Conservation (phyloP, 352 stramenopile genomes). For the Globisporangium rhizosaccharum region DNA sequence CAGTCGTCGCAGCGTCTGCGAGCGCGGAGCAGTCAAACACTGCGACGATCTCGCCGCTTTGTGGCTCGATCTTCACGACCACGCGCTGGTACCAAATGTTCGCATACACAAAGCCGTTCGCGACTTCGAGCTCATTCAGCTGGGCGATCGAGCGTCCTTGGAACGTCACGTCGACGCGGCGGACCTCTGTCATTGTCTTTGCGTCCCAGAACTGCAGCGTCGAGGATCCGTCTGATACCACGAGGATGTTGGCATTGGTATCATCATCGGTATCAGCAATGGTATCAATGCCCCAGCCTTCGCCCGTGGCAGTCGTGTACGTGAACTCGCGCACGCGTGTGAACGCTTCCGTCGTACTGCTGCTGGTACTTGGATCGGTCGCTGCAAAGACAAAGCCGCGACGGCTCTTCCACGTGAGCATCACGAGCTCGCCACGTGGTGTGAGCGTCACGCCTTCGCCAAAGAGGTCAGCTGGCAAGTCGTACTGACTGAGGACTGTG, state of each 20-base stretch:
- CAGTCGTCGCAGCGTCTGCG: slow-evolving; percentile 50
- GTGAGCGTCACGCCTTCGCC: slow-evolving; percentile 89
- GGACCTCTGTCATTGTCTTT: slow-evolving; percentile 62
- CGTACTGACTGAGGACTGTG: slow-evolving; percentile 59
- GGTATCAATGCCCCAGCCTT: slow-evolving; percentile 94
- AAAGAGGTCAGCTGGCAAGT: slow-evolving; percentile 70
- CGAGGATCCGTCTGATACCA: slow-evolving; percentile 87
- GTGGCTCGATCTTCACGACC: slow-evolving; percentile 91
- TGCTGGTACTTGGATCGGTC: not conserved
- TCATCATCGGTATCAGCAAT: slow-evolving; percentile 23
- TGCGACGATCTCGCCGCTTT: slow-evolving; percentile 72
- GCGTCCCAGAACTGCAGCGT: slow-evolving; percentile 91
- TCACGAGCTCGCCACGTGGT: slow-evolving; percentile 64
- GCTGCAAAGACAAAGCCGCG: slow-evolving; percentile 81
- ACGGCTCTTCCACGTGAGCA: slow-evolving; percentile 90
- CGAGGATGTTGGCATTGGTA: slow-evolving; percentile 5
- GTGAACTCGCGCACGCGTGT: slow-evolving; percentile 54
- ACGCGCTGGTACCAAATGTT: slow-evolving; percentile 94
- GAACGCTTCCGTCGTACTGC: slow-evolving; percentile 17
- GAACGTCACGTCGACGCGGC: slow-evolving; percentile 64
- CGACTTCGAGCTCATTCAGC: slow-evolving; percentile 93
- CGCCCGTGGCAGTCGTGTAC: slow-evolving; percentile 62
- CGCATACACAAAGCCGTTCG: slow-evolving; percentile 89
- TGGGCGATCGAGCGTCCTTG: slow-evolving; percentile 39
- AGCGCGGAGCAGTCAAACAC: slow-evolving; percentile 85